Conservation (phyloP, 768 basidiomycete genomes). For the Lactifluus subvellereus region DNA sequence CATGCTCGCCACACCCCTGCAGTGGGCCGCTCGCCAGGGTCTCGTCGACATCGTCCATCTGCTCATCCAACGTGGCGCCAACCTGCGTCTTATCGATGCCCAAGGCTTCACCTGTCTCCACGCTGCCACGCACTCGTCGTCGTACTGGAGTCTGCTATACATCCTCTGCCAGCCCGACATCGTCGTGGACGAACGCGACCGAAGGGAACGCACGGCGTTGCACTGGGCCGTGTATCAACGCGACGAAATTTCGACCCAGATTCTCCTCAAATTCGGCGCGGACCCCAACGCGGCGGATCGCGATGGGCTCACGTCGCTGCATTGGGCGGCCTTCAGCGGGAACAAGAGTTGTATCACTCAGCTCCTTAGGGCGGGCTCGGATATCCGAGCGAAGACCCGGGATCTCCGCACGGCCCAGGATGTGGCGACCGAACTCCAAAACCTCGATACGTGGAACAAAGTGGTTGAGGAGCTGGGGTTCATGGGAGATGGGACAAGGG, state of each 20-base stretch:
- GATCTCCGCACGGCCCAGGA: slow-evolving; percentile 83
- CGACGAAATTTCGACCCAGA: slow-evolving; percentile 86
- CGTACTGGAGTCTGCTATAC: slow-evolving; percentile 88
- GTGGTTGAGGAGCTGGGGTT: slow-evolving; percentile 81
- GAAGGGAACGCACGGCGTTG: slow-evolving; percentile 84
- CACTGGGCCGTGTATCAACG: slow-evolving; percentile 99
- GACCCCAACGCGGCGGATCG: slow-evolving; percentile 70
- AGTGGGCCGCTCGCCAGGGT: slow-evolving; percentile 98
- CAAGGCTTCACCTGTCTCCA: slow-evolving; percentile 95
- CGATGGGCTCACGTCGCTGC: slow-evolving; percentile 76
- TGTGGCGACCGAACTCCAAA: slow-evolving; percentile 84
- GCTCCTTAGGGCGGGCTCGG: slow-evolving; percentile 79
- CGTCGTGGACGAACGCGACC: slow-evolving; percentile 80
- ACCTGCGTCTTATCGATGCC: slow-evolving; percentile 82
- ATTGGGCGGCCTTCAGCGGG: slow-evolving; percentile 91
- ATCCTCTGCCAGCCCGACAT: slow-evolving; percentile 81
- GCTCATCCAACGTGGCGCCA: slow-evolving; percentile 80
- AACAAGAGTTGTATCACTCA: slow-evolving; percentile 77
- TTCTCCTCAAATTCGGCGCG: slow-evolving; percentile 83
- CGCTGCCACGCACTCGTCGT: slow-evolving; percentile 86
- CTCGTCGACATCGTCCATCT: slow-evolving; percentile 92
- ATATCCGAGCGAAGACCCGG: slow-evolving; percentile 69
- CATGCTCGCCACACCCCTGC: slow-evolving; percentile 86
- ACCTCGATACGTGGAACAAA: slow-evolving; percentile 73
- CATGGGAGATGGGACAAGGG: slow-evolving; percentile 63